Conservation (phyloP, 345 rosid species). For the Arabidopsis thaliana region DNA sequence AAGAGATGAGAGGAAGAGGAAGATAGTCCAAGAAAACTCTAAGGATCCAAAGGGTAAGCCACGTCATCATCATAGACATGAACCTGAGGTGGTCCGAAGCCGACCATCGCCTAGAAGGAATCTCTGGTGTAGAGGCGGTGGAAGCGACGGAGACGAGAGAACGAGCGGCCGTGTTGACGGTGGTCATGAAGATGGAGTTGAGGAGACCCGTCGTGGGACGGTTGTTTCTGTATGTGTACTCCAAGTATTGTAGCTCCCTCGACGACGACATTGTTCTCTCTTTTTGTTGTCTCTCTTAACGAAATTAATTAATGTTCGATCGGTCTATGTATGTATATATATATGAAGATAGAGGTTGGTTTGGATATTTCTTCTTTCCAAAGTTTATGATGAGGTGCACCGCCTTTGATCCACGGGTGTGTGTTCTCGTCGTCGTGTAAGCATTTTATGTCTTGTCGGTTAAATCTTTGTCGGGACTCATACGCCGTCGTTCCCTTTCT, state of each 20-base stretch:
- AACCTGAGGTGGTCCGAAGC: conserved; percentile 70
- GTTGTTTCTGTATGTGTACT: conserved; percentile 47
- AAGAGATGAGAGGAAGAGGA: conserved; percentile 44
- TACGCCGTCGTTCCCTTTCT: conserved; percentile 12
- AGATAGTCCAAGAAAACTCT: conserved; percentile 66
- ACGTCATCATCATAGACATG: conserved; percentile 69
- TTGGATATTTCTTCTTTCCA: conserved; percentile 42
- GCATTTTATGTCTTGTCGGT: conserved; percentile 35
- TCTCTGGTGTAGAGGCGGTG: conserved; percentile 48
- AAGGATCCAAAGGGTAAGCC: conserved; percentile 66
- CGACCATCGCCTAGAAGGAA: conserved; percentile 55
- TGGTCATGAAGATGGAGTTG: conserved; percentile 67
- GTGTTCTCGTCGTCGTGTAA: conserved; percentile 40
- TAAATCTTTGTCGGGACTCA: conserved; percentile 19
- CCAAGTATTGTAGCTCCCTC: conserved; percentile 48
- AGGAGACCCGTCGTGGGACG: conserved; percentile 54
- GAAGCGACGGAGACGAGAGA: conserved; percentile 65
- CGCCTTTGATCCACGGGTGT: conserved; percentile 43
- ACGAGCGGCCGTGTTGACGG: conserved; percentile 65
- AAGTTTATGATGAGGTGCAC: conserved; percentile 45
- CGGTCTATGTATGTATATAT: neutral
- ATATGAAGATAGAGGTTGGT: conserved; percentile 35
- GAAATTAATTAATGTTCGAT: neutral
- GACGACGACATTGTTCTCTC: conserved; percentile 36
- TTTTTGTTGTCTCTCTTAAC: neutral